Conservation (phyloP, 2,329 filamentous ascomycete genomes). For the Colletotrichum navitas region DNA sequence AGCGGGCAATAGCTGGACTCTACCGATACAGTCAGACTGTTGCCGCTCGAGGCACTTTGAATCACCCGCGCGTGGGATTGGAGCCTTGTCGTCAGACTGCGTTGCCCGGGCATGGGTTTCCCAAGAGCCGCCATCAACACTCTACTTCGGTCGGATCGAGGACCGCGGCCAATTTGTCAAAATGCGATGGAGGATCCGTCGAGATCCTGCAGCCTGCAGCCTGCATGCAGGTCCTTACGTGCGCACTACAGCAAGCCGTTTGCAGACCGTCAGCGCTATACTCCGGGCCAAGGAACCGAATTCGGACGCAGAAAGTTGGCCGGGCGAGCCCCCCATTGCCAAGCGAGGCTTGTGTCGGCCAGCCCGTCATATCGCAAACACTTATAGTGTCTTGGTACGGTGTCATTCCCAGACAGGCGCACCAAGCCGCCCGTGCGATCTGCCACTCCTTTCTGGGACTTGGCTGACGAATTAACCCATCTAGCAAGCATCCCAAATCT, state of each 20-base stretch:
- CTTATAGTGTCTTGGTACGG: background rate
- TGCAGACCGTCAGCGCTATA: background rate
- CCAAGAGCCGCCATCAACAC: background rate
- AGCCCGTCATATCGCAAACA: background rate
- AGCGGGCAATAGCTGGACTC: background rate
- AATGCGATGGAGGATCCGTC: background rate
- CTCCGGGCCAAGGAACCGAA: background rate
- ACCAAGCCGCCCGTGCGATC: conserved; percentile 6
- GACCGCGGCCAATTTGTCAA: background rate
- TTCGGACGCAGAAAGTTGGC: background rate
- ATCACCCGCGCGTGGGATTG: background rate
- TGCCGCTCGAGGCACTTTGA: background rate
- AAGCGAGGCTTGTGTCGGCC: background rate
- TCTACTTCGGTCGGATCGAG: conserved; percentile 4
- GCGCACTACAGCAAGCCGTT: background rate
- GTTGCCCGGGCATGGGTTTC: background rate
- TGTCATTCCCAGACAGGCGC: background rate
- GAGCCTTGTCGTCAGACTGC: background rate
- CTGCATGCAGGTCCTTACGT: background rate
- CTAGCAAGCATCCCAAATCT: conserved; percentile 8
- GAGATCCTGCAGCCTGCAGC: background rate
- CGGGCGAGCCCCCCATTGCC: background rate
- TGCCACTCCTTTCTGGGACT: conserved; percentile 19
- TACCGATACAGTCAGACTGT: background rate
- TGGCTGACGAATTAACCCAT: conserved; percentile 5